Percentiles rank a stretch among this genome's conserved stretches.
Conservation (phyloP, 169 alveolate genomes). For the Perkinsus olseni region DNA sequence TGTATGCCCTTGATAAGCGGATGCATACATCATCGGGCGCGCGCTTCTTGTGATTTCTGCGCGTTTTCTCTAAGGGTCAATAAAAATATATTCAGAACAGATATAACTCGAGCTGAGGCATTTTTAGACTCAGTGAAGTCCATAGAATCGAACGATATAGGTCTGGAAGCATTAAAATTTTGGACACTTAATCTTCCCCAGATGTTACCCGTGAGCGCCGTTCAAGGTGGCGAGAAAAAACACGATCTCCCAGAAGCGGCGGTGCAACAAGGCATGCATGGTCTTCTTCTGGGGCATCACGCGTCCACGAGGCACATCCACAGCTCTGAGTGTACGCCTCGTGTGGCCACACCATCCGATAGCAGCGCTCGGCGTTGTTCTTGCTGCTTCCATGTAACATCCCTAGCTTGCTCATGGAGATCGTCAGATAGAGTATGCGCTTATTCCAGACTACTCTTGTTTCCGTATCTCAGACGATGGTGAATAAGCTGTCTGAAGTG, state of each 20-base stretch:
- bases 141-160: neutral
- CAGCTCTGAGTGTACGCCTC: too few species aligned
- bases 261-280: too few species aligned
- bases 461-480: neutral
- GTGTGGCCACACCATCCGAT: too few species aligned
- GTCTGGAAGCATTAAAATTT: neutral
- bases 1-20: neutral
- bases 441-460: too few species aligned
- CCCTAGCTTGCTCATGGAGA: too few species aligned
- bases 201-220: neutral
- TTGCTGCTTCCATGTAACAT: too few species aligned
- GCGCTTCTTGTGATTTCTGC: neutral
- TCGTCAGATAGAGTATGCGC: too few species aligned
- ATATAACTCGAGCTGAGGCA: neutral
- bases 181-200: neutral
- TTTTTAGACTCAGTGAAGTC: neutral
- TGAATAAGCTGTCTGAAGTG: neutral
- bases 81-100: neutral
- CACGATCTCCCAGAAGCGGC: too few species aligned
- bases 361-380: too few species aligned
- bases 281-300: too few species aligned
- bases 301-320: too few species aligned
- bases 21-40: neutral
- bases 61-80: neutral
- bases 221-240: too few species aligned